Base-by-base conservation (phyloP, 495 filamentous ascomycete species). In the Rostrohypoxylon terebratum region DNA sequence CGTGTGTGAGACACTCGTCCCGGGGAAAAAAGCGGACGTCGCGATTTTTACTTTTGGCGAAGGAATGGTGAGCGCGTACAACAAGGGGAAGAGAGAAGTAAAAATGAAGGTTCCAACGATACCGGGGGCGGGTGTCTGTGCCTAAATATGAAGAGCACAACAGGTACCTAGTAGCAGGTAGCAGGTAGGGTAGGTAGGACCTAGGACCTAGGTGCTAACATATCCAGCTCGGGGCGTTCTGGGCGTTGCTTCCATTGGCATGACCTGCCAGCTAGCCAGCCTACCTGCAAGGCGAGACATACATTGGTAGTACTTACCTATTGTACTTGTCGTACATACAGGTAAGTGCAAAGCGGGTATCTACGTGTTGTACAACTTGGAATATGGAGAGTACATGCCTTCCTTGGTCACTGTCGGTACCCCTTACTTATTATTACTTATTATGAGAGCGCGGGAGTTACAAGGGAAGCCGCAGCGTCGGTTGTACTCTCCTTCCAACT, bases 1-100 rank as follows among this genome's bases (percentile, higher is more conserved):
- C n/a, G n/a, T n/a, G n/a, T n/a, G n/a, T 20, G 58, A 69, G 66
- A 69, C 71, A 74, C 62, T 62, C n/a, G 58, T 63, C 62, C 45
- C 66, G 53, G 31, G 53, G 31, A 47, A 20, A 54, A 20, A 54
- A 51, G 21, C 16, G 66, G 45, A 44, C n/a, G 71, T 55, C 58
- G 57, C 66, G 65, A 48, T 54, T 70, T 59, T 70, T 59, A 25
- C 38, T 66, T 67, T 66, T 66, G 45, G 51, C 45, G 50, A 21
- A 21, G 50, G 48, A 47, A 63, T 59, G 23, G 54, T 53, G 69
- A 3, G 28, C 28, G 28, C 28, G 6, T 48, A 66, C 71, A 48
- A 51, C 42, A 25, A 65, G 23, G 40, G 20, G 42, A 36, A 60
- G 47, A 53, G 33, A 25, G 57, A 62, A 65, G 38, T 44, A 44